phyloP scores from a whole-genome alignment of 345 rosid species.

The Ceriops tagal region DNA sequence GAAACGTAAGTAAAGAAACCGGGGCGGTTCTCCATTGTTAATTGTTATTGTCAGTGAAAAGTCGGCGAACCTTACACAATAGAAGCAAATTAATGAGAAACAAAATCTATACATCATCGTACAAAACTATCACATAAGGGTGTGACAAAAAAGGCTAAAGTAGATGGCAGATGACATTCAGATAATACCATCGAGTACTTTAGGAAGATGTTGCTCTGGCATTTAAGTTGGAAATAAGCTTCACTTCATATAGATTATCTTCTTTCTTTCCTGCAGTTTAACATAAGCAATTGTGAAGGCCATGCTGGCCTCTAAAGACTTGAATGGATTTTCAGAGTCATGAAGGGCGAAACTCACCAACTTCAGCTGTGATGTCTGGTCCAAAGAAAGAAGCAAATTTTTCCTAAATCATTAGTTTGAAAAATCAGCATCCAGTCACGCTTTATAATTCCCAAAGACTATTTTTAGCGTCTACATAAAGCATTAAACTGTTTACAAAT shows the following conservation, averaged over 20 bases:
- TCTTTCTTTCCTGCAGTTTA: constrained; percentile 62
- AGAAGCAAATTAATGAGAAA: not conserved
- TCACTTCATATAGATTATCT: constrained; percentile 63
- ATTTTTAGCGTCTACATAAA: too few species aligned
- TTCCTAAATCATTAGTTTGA: constrained; percentile 42
- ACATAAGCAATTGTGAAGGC: not conserved
- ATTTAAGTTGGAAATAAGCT: constrained; percentile 55
- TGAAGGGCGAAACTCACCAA: constrained; percentile 45
- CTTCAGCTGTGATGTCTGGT: constrained; percentile 78
- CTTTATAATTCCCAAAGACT: not conserved
- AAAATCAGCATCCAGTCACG: constrained; percentile 16
- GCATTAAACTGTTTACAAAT: too few species aligned
- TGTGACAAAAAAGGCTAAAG: not conserved
- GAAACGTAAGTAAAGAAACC: too few species aligned
- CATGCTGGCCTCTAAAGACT: not conserved
- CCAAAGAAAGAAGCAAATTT: constrained; percentile 94
- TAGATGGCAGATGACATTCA: constrained; percentile 5
- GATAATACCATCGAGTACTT: constrained; percentile 9
- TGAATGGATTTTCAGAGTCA: not conserved
- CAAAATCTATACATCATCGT: constrained; percentile 10
- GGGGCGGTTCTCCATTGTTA: too few species aligned
- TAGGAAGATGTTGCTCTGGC: constrained; percentile 38
- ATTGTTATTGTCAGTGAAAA: too few species aligned
- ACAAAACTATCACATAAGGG: not conserved
- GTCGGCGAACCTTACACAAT: not conserved